phyloP scores from a whole-genome alignment of 2,329 filamentous ascomycete species.

The Colletotrichum chlorophyti region DNA sequence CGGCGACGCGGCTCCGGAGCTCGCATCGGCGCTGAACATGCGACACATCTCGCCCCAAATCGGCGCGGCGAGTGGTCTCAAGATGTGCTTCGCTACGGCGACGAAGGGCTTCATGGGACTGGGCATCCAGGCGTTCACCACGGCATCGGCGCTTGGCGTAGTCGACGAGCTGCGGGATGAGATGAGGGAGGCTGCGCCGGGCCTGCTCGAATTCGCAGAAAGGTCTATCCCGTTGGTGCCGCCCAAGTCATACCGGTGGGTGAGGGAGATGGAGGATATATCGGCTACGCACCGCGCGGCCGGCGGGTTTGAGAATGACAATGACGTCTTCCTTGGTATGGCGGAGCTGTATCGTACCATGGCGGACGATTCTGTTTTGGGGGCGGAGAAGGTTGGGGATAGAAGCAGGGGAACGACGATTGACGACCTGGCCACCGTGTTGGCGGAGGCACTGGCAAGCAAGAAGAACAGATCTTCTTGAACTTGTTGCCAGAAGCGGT shows the following conservation, averaged over 20 bases:
- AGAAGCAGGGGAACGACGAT: slow-evolving; percentile 61
- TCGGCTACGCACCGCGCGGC: slow-evolving; percentile 68
- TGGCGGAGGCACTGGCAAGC: slow-evolving; percentile 53
- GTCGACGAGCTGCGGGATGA: slow-evolving; percentile 63
- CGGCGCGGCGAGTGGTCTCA: slow-evolving; percentile 64
- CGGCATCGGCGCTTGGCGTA: slow-evolving; percentile 69
- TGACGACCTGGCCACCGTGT: slow-evolving; percentile 61
- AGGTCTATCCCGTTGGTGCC: slow-evolving; percentile 65
- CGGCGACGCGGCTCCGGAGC: slow-evolving; percentile 45
- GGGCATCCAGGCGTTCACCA: slow-evolving; percentile 73
- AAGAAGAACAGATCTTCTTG: slow-evolving; percentile 43
- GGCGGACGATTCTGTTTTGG: slow-evolving; percentile 66
- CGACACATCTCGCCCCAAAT: slow-evolving; percentile 55
- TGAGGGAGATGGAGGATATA: slow-evolving; percentile 80
- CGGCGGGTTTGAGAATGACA: slow-evolving; percentile 62
- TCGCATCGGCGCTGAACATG: slow-evolving; percentile 53
- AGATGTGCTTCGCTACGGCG: slow-evolving; percentile 69
- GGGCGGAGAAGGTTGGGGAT: slow-evolving; percentile 62
- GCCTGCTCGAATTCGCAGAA: slow-evolving; percentile 52
- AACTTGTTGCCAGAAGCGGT: background rate
- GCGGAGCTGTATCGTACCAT: slow-evolving; percentile 68
- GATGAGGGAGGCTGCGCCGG: slow-evolving; percentile 57
- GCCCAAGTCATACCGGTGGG: slow-evolving; percentile 82
- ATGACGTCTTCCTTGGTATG: slow-evolving; percentile 62
- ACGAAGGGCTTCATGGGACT: slow-evolving; percentile 72